Evolutionary conservation across 176 grass and related monocot genomes (phyloP).

Genomic region (Elaeis guineensis): DNA sequence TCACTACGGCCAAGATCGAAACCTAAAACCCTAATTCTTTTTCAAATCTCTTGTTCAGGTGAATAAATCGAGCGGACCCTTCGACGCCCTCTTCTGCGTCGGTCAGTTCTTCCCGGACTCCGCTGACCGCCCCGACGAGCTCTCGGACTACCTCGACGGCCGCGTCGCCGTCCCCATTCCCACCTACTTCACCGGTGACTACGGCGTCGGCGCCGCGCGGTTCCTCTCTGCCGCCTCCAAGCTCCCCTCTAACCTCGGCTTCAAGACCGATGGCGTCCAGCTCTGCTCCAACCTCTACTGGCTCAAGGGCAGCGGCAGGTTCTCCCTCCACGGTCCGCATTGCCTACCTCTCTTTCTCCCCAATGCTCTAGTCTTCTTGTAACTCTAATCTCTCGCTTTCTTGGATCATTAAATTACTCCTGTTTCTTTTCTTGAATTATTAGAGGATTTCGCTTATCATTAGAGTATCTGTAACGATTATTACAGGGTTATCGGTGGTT

Average conservation of each 20-base stretch:
- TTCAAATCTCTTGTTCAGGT: slow-evolving; percentile 25
- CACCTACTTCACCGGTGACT: slow-evolving; percentile 92
- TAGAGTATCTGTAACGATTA: background rate
- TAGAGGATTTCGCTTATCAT: no score
- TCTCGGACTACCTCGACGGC: slow-evolving; percentile 67
- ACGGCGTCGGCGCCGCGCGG: slow-evolving; percentile 39
- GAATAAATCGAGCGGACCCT: slow-evolving; percentile 80
- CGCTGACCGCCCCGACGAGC: slow-evolving; percentile 30
- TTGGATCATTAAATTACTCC: no score
- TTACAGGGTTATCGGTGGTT: slow-evolving; percentile 61
- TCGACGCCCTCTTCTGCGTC: slow-evolving; percentile 75
- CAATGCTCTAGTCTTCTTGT: background rate
- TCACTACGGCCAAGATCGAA: background rate
- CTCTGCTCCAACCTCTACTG: slow-evolving; percentile 86
- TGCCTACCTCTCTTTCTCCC: background rate
- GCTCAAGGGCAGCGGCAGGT: slow-evolving; percentile 74
- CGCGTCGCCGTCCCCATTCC: slow-evolving; percentile 64
- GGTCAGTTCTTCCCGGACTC: slow-evolving; percentile 74
- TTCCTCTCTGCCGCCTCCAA: slow-evolving; percentile 49
- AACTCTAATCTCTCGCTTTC: no score
- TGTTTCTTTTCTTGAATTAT: no score
- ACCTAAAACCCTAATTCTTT: slow-evolving; percentile 6
- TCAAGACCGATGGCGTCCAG: slow-evolving; percentile 53
- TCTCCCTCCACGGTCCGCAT: slow-evolving; percentile 53
- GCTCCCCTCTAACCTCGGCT: slow-evolving; percentile 19